Evolutionary conservation across 805 yeast genomes (phyloP).

Genomic region (Cyberlindnera mrakii): DNA sequence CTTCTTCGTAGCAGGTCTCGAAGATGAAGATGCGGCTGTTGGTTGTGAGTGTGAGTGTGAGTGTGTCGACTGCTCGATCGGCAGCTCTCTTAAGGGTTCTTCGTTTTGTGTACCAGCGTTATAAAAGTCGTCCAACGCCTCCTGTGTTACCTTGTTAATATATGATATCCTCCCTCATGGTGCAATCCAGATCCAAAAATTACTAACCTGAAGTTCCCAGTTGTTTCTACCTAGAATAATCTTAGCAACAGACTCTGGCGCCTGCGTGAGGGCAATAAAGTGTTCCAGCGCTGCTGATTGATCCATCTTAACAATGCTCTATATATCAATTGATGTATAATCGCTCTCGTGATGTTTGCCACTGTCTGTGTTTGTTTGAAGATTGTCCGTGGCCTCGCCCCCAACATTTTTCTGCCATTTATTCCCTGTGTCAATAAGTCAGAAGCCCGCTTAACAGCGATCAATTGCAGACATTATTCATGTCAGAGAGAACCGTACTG

Average conservation of each 20-base stretch:
- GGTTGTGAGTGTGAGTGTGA: constrained; percentile 11
- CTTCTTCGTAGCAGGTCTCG: background rate
- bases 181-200: background rate
- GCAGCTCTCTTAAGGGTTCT: background rate
- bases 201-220: constrained; percentile 21
- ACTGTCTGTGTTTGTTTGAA: background rate
- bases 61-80: background rate
- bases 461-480: too few species aligned
- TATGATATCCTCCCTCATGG: background rate
- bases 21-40: constrained; percentile 1
- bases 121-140: constrained; percentile 30
- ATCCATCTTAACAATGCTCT: constrained; percentile 4
- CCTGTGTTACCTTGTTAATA: constrained; percentile 4
- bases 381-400: background rate
- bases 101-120: constrained; percentile 17
- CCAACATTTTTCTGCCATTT: too few species aligned
- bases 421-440: too few species aligned
- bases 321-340: background rate
- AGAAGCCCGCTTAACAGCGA: too few species aligned
- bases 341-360: too few species aligned
- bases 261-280: constrained; percentile 18
- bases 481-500: too few species aligned
- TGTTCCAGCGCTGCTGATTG: constrained; percentile 6
- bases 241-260: constrained; percentile 17
- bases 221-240: constrained; percentile 19